Evolutionary conservation across 1,284 basidiomycete genomes (phyloP), one percentile per base, ranked within the genome.

Genomic region (Macrocybe sp.): DNA sequence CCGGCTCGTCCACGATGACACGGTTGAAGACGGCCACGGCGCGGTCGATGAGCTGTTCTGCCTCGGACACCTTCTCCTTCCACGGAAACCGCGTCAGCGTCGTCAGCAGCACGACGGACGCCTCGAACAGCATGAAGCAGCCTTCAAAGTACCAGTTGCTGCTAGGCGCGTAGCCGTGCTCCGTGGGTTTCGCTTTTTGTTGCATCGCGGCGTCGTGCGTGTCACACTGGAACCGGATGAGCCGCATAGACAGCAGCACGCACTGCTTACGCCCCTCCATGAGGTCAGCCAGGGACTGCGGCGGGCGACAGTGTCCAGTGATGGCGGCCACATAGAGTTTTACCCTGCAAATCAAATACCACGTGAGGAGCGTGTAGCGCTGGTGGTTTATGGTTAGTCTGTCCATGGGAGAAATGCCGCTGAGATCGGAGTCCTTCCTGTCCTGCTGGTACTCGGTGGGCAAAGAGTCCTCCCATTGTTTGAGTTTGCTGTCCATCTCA

Each of bases 391-490:
- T 54, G 9, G 59, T 56, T 45, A 55, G 52, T 31, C 59, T 45
- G 35, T 67, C 68, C 28, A 53, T 48, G 12, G 60, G 46, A 8
- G 10, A 41, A 16, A 28, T 10, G 39, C 11, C 6, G 39, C 11
- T 28, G 12, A 7, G 11, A 2, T 11, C 22, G 12, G 39, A 41
- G 12, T 58, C 49, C 47, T 62, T 57, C 31, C 58, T 53, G 37
- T 53, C 49, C 39, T 58, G 53, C 42, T 56, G 63, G 48, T 66
- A 68, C 52, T 69, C 66, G 14, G 58, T 48, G 16, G 70, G 69
- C 4, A 74, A 58, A n/a, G 63, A 58, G 12, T 55, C 51, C 51
- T 72, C 66, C 75, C 76, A 79, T 31, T 65, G 59, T 46, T 69
- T 57, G 51, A 73, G 66, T 37, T 67, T 69, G 34, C 61, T 56